Evolutionary conservation across 371 early-diverging fungal genomes (phyloP), one percentile per base, ranked within the genome.

Genomic region (Syncephalastrum contaminatum): DNA sequence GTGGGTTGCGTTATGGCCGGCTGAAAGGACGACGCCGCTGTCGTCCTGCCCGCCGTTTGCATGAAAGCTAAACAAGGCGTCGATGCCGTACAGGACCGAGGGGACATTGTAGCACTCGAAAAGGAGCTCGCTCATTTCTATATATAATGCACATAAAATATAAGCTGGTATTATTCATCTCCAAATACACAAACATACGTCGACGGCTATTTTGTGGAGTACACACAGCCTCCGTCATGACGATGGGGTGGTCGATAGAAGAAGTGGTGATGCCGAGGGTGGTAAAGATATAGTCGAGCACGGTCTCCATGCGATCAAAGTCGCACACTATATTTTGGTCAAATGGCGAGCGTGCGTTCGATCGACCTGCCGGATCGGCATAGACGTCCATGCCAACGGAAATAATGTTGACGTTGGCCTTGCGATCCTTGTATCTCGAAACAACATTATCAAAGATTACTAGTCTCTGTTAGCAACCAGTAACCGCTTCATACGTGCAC

Each of bases 61-160:
- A 66, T 90, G 88, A 59, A 84, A 85, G 55, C 93, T 92, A 69
- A 92, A 95, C 22, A 90, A 67, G 4, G 94, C 71, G 53, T 95
- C 95, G n/a, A 94, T 83, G 10, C 94, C 95, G 60, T 90, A 95
- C 0, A 83, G 71, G 6, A 93, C 84, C 3, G 85, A 83, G 1
- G 94, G 91, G 1, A 86, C 84, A 30, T 67, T 67, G 64, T 94
- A 96, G 30, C 85, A 74, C 70, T 96, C 96, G 65, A 96, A 95
- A 30, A 95, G 65, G 0, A 96, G 69, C 62, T 96, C 96, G 0
- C 87, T 83, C 82, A 88, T 88, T 40, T 86, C 88, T 88, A 56
- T 36, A 24, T 4, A 39, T 8, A 22, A 27, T 21, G 12, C 45
- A 15, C 10, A 13, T 25, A 4, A 10, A 25, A 24, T 19, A 10